Evolutionary conservation across 2,329 filamentous ascomycete species (phyloP).

Genomic region (Botrytis byssoidea): DNA sequence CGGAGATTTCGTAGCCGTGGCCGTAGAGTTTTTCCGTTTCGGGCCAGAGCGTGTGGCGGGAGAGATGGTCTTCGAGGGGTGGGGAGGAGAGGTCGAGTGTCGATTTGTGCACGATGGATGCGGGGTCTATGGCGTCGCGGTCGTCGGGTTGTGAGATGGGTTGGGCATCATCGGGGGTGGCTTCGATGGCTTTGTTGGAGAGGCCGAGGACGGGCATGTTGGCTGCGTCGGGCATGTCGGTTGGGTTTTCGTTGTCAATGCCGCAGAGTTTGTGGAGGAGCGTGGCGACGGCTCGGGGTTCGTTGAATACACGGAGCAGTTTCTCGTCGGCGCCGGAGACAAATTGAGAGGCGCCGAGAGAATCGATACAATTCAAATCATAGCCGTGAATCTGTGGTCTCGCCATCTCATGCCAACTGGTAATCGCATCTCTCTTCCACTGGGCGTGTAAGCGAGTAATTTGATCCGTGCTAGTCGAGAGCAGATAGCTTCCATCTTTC

Average conservation of each 20-base stretch:
- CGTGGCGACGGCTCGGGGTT: constrained; percentile 78
- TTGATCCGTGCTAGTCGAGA: constrained; percentile 89
- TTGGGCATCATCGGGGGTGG: constrained; percentile 51
- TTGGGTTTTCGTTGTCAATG: constrained; percentile 46
- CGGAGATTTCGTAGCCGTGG: constrained; percentile 94
- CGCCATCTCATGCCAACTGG: constrained; percentile 92
- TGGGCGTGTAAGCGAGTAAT: constrained; percentile 83
- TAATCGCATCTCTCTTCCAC: constrained; percentile 58
- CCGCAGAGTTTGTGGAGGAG: constrained; percentile 69
- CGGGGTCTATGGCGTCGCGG: constrained; percentile 54
- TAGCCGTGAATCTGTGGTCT: constrained; percentile 97
- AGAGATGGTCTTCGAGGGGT: constrained; percentile 85
- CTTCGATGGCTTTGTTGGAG: constrained; percentile 87
- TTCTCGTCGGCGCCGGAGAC: constrained; percentile 97
- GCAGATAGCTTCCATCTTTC: constrained; percentile 73
- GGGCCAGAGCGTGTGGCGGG: constrained; percentile 90
- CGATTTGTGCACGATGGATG: constrained; percentile 56
- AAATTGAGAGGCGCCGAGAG: constrained; percentile 71
- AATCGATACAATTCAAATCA: constrained; percentile 90
- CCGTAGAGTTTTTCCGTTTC: constrained; percentile 96
- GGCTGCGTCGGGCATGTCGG: constrained; percentile 75
- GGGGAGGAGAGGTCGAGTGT: constrained; percentile 68
- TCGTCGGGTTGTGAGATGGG: constrained; percentile 45
- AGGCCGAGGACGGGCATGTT: constrained; percentile 93
- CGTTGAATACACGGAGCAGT: constrained; percentile 90